Percentiles rank a stretch among this genome's conserved stretches.
phyloP scores from a whole-genome alignment of 768 basidiomycete species.

The Auriscalpium microsporum region DNA sequence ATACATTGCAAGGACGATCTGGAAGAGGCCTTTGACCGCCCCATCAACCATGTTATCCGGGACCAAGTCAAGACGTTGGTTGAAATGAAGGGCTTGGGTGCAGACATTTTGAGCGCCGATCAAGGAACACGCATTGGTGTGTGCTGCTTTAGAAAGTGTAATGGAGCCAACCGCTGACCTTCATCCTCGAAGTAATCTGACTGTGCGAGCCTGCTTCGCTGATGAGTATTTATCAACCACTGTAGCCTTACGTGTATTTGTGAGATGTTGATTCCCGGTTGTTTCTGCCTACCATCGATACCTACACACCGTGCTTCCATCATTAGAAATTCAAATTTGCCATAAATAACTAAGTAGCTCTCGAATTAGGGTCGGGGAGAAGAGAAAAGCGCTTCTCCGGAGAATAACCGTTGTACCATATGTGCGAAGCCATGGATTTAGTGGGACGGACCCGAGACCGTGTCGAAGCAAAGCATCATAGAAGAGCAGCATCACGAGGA shows the following conservation, averaged over 20 bases:
- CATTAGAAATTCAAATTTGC: not conserved
- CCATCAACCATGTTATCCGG: slow-evolving; percentile 60
- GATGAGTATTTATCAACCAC: slow-evolving; percentile 18
- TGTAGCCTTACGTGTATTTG: slow-evolving; percentile 29
- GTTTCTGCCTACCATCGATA: not conserved
- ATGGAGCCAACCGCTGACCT: not conserved
- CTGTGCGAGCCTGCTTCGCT: no score
- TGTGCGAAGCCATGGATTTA: not conserved
- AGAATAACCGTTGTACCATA: not conserved
- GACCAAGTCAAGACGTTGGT: slow-evolving; percentile 64
- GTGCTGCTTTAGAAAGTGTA: slow-evolving; percentile 20
- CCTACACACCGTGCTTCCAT: no score
- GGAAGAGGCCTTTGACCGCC: slow-evolving; percentile 35
- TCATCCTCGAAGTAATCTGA: slow-evolving; percentile 1
- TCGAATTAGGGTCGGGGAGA: not conserved
- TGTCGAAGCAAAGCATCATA: not conserved
- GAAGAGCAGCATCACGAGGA: slow-evolving; percentile 47
- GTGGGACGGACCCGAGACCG: not conserved
- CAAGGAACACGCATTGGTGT: slow-evolving; percentile 79
- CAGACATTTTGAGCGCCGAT: slow-evolving; percentile 58
- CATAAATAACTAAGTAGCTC: not conserved
- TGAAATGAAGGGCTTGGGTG: slow-evolving; percentile 53
- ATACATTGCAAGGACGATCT: slow-evolving; percentile 84
- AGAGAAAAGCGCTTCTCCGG: not conserved
- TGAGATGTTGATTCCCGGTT: not conserved